phyloP scores from a whole-genome alignment of 2,329 filamentous ascomycete species.

The Ophiostoma sp. region DNA sequence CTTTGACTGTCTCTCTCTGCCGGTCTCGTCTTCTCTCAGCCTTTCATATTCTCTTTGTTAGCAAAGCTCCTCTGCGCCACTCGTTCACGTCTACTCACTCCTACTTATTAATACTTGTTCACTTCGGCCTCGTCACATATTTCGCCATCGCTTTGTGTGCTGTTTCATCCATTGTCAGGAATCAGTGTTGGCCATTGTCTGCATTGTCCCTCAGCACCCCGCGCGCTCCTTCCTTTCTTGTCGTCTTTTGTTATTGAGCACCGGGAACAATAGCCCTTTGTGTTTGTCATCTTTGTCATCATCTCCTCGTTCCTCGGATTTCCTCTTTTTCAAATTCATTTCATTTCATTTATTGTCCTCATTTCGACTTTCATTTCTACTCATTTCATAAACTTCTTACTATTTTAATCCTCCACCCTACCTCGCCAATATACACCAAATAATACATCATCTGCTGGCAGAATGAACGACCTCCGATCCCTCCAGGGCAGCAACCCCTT shows the following conservation, averaged over 20 bases:
- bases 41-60: background rate
- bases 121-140: background rate
- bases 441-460: background rate
- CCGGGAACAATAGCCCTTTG: background rate
- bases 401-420: background rate
- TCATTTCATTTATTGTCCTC: background rate
- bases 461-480: conserved; percentile 31
- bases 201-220: background rate
- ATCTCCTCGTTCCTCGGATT: background rate
- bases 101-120: background rate
- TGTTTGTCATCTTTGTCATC: background rate
- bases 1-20: too few relatives aligned
- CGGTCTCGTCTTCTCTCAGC: too few relatives aligned
- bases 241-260: background rate
- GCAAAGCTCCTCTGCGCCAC: background rate
- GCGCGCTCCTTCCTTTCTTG: background rate
- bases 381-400: background rate
- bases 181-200: conserved; percentile 15
- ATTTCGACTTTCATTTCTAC: background rate
- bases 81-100: background rate
- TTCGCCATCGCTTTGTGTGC: background rate
- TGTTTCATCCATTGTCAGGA: background rate
- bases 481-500: conserved; percentile 26
- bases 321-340: background rate
- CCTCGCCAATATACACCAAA: background rate